Evolutionary conservation across 1,284 basidiomycete species (phyloP).

Genomic region (Ceratobasidium sp.): DNA sequence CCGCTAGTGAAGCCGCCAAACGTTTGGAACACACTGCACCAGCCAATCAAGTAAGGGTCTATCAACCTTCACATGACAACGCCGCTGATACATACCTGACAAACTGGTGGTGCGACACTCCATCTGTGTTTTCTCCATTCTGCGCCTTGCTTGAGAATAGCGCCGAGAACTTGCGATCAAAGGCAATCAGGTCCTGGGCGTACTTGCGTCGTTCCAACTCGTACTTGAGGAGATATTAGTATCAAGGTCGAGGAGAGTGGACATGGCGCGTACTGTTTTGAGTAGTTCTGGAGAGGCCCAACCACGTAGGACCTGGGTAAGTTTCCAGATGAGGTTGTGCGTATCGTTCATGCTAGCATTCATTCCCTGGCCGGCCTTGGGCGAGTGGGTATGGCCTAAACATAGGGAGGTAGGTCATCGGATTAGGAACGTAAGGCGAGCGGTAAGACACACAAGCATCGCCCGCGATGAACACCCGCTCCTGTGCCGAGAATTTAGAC

Average conservation of each 20-base stretch:
- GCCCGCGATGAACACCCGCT: conserved; percentile 85
- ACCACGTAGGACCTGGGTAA: conserved; percentile 78
- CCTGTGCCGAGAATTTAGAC: conserved; percentile 71
- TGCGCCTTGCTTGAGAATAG: conserved; percentile 83
- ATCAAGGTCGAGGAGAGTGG: conserved; percentile 35
- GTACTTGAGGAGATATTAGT: conserved; percentile 63
- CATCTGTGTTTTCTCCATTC: conserved; percentile 68
- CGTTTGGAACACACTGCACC: conserved; percentile 67
- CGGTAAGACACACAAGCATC: conserved; percentile 67
- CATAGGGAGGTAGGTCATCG: not conserved
- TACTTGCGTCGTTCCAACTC: conserved; percentile 79
- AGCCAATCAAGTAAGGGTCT: conserved; percentile 32
- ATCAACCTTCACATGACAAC: not conserved
- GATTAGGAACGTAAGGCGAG: not conserved
- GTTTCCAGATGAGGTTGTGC: conserved; percentile 87
- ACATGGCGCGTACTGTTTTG: conserved; percentile 71
- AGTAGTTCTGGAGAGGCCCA: conserved; percentile 76
- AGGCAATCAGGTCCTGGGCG: conserved; percentile 83
- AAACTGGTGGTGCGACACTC: conserved; percentile 77
- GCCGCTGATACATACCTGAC: conserved; percentile 61
- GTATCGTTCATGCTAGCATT: conserved; percentile 88
- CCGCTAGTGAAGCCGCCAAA: conserved; percentile 65
- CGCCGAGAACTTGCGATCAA: conserved; percentile 80
- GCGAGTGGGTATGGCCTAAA: conserved; percentile 80
- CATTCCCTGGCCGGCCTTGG: conserved; percentile 77